Evolutionary conservation across 73 alveolate species (phyloP).

Genomic region (Breviolum minutum): DNA sequence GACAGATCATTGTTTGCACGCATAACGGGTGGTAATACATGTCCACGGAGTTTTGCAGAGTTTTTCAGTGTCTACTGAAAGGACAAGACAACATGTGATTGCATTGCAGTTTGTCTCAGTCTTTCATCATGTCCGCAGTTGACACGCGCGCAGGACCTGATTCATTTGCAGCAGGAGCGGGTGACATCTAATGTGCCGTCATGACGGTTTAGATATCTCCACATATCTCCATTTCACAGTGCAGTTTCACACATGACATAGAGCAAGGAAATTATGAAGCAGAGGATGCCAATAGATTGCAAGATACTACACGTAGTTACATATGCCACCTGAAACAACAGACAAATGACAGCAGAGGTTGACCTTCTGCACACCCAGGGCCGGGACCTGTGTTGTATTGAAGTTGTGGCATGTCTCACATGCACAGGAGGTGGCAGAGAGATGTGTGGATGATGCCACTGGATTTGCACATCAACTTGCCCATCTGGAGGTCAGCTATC

Average conservation of each 20-base stretch:
- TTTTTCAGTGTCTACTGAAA: too few species aligned
- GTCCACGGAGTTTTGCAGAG: too few species aligned
- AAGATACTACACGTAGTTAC: too few species aligned
- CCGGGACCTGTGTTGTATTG: neutral
- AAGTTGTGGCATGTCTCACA: neutral
- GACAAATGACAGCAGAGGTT: too few species aligned
- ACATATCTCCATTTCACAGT: neutral
- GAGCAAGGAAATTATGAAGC: neutral
- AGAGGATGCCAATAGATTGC: too few species aligned
- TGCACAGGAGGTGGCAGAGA: slow-evolving; percentile 21
- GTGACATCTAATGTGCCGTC: neutral
- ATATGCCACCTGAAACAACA: too few species aligned
- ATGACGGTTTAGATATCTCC: neutral
- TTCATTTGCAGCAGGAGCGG: slow-evolving; percentile 40
- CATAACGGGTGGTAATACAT: too few species aligned
- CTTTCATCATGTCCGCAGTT: neutral
- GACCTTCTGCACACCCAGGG: too few species aligned
- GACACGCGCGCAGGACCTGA: neutral
- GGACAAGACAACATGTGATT: neutral
- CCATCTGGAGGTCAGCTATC: neutral
- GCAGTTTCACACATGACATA: neutral
- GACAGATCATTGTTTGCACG: too few species aligned
- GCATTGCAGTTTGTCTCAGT: neutral
- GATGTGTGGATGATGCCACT: slow-evolving; percentile 24
- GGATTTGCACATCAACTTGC: slow-evolving; percentile 1